phyloP scores from a whole-genome alignment of 2,329 filamentous ascomycete species.

The Didymella pomorum region DNA sequence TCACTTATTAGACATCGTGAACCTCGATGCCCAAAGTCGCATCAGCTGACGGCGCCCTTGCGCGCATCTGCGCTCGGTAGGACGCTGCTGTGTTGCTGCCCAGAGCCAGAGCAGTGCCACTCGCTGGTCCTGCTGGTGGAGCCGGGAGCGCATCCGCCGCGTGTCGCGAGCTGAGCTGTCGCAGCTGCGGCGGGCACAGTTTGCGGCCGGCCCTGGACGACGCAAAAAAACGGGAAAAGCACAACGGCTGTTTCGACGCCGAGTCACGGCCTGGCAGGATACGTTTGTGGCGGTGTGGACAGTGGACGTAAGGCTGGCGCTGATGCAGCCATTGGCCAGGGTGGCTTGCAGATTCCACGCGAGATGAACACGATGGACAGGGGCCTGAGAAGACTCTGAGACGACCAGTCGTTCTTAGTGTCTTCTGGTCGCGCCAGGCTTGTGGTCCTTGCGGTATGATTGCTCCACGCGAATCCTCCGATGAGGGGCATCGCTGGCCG shows the following conservation, averaged over 20 bases:
- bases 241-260: conserved; percentile 46
- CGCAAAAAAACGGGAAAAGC: conserved; percentile 38
- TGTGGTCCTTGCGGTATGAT: conserved; percentile 35
- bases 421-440: conserved; percentile 38
- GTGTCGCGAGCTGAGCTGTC: conserved; percentile 42
- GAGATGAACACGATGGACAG: conserved; percentile 47
- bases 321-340: conserved; percentile 40
- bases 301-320: conserved; percentile 45
- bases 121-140: conserved; percentile 11
- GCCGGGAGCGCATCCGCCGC: conserved; percentile 28
- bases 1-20: conserved; percentile 27
- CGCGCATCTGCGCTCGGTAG: conserved; percentile 31
- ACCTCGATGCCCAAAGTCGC: conserved; percentile 22
- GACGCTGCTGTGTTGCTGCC: conserved; percentile 32
- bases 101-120: conserved; percentile 13
- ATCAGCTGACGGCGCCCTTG: conserved; percentile 42
- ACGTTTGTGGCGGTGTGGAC: conserved; percentile 42
- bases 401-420: conserved; percentile 49
- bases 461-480: conserved; percentile 42
- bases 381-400: conserved; percentile 43
- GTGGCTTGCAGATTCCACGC: conserved; percentile 49
- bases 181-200: conserved; percentile 25
- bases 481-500: conserved; percentile 29
- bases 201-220: conserved; percentile 29
- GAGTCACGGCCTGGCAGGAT: conserved; percentile 24